Evolutionary conservation across 805 yeast genomes (phyloP).

Genomic region (Phaffomyces antillensis): DNA sequence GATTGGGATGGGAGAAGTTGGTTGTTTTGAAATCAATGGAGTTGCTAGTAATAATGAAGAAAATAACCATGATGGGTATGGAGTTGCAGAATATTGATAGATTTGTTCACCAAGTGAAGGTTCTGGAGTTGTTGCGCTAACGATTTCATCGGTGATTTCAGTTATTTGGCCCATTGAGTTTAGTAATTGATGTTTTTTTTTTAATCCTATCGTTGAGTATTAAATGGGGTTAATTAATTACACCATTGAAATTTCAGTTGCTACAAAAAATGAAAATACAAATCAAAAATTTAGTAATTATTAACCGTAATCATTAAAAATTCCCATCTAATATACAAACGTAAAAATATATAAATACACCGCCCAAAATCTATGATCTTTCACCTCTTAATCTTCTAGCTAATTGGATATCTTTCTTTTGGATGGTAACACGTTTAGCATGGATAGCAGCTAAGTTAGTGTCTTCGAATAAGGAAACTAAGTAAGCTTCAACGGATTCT

Average conservation of each 20-base stretch:
- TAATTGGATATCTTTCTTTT: conserved; percentile 95
- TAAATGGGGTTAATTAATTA: too few relatives aligned
- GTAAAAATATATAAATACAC: conserved; percentile 3
- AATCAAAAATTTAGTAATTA: conserved; percentile 1
- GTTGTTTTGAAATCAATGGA: conserved; percentile 30
- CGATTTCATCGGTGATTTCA: conserved; percentile 17
- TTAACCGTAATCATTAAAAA: conserved; percentile 5
- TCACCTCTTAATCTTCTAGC: conserved; percentile 98
- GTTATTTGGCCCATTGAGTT: conserved; percentile 22
- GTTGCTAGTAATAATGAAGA: conserved; percentile 31
- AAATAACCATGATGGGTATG: conserved; percentile 40
- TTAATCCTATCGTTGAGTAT: too few relatives aligned
- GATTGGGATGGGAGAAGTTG: conserved; percentile 2
- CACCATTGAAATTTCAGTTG: too few relatives aligned
- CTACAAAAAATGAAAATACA: neutral
- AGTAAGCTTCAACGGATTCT: conserved; percentile 97
- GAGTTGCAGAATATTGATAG: conserved; percentile 33
- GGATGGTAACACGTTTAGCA: conserved; percentile 98
- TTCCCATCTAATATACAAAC: conserved; percentile 22
- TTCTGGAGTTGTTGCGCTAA: conserved; percentile 5
- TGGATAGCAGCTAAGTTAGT: conserved; percentile 98
- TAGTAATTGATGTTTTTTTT: too few relatives aligned
- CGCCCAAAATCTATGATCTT: conserved; percentile 55
- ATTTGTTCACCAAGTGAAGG: conserved; percentile 15
- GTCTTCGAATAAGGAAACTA: conserved; percentile 93